Evolutionary conservation across 2,329 filamentous ascomycete genomes (phyloP), one percentile per base, ranked within the genome.

Genomic region (Claviceps sp.): DNA sequence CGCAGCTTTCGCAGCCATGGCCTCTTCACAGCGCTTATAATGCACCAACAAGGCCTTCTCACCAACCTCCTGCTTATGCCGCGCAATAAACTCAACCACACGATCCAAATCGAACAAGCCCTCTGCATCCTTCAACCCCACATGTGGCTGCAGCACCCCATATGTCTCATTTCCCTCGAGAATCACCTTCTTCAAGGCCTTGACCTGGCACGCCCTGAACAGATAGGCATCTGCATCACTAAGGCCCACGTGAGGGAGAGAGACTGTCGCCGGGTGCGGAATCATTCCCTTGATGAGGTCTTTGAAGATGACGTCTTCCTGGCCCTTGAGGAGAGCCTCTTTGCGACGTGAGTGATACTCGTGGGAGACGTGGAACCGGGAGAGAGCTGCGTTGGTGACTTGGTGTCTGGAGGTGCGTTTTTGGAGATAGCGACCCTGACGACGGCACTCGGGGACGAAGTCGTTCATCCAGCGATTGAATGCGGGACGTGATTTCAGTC

Each of bases 381-480:
- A 61, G 30, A 87, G 73, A 0, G 78, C 81, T 48, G 79, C 72
- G 0, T 72, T 59, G 0, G 74, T 72, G 1, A 84, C 69, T 4
- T 69, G 50, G 6, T 74, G 65, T 22, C 81, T 68, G 2, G 62
- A 64, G 1, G 60, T 56, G 0, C 48, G 58, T 37, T 55, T 58
- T 22, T 56, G 48, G 1, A 60, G 48, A 52, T 70, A 73, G 1
- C 64, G 64, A 0, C 67, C 68, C 24, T 70, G 53, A 1, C 65
- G 65, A 1, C 71, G 68, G 53, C 77, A 76, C 2, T 59, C 60
- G 0, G 81, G 80, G n/a, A 85, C 64, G 56, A 79, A 89, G 5
- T 82, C 77, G 1, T 82, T 71, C 4, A 83, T 63, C 75, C 84
- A 90, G 5, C 64, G 62, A 2, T 69, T 68, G 61, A 81, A 89